Evolutionary conservation across 2,329 filamentous ascomycete genomes (phyloP).

Genomic region (Alternaria viburni): DNA sequence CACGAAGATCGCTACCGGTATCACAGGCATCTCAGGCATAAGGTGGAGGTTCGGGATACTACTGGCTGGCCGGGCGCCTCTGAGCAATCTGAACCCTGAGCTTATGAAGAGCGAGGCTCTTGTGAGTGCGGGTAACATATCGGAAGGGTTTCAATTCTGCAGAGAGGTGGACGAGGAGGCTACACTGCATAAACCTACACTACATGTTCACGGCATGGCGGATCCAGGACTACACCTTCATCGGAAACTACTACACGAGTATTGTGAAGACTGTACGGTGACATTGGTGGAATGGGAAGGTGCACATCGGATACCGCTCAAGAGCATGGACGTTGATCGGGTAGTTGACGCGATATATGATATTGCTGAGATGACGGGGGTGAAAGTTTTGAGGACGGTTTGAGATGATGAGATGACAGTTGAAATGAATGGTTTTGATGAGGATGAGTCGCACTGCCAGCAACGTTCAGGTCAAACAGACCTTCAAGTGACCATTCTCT

Average conservation of each 20-base stretch:
- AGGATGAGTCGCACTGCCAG: neutral
- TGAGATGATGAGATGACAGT: constrained; percentile 5
- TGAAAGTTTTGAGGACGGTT: constrained; percentile 43
- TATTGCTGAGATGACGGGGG: constrained; percentile 59
- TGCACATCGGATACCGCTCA: constrained; percentile 73
- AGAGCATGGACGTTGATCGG: constrained; percentile 66
- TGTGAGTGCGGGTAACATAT: constrained; percentile 51
- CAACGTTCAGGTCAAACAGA: neutral
- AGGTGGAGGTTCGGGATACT: constrained; percentile 67
- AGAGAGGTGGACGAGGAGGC: constrained; percentile 50
- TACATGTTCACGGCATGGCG: constrained; percentile 71
- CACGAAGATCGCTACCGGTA: constrained; percentile 24
- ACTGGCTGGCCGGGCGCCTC: constrained; percentile 66
- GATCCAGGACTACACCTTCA: constrained; percentile 68
- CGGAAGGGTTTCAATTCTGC: constrained; percentile 50
- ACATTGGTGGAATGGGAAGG: constrained; percentile 76
- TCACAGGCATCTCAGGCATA: constrained; percentile 33
- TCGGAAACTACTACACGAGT: constrained; percentile 61
- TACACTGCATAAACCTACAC: constrained; percentile 64
- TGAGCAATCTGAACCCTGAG: constrained; percentile 60
- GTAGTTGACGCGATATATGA: constrained; percentile 61
- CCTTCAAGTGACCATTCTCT: neutral
- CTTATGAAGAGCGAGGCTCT: constrained; percentile 46
- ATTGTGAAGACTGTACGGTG: constrained; percentile 62
- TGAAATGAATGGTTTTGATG: neutral